Evolutionary conservation across 352 stramenopile genomes (phyloP), one percentile per base, ranked within the genome.

Genomic region (Lagenidium sp.): DNA sequence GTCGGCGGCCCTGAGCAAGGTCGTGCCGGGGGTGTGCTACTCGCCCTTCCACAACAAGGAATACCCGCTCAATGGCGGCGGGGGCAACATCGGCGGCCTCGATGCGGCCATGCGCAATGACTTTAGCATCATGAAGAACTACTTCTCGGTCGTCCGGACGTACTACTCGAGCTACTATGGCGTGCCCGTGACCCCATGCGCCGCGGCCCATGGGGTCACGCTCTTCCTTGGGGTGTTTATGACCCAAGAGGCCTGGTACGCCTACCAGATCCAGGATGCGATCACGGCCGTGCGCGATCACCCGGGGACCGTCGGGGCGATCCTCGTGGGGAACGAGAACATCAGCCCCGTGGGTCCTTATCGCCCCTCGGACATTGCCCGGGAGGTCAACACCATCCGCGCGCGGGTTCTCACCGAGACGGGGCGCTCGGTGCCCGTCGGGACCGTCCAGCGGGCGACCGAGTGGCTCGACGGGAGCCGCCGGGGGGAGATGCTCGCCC

Each of bases 301-400:
- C 40, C 71, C 70, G 0, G 28, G 60, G 13, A 85, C 79, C 4
- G 56, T 92, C 41, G 50, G 47, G 18, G 76, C 65, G 0, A 72
- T 89, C 18, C 43, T 87, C 2, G 68, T 87, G 4, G 79, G 79
- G 22, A 88, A 89, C 44, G 76, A 89, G 32, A 93, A 93, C 51
- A 55, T 93, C 36, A 28, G 43, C 1, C 65, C 68, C 0, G 63
- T 59, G 6, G 71, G 68, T 1, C 41, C 53, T 0, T 87, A 77
- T 50, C 61, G 54, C 0, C 24, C 73, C 6, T 23, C 37, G 2
- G 52, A 84, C 0, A 54, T 91, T 8, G 54, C 60, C 4, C 32
- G 35, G 2, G 57, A 51, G 6, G 59, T 87, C 40, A 53, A 18
- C 0, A 46, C 50, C 1, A 42, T 88, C 18, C 60, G 62, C 4